These are phyloP conservation scores for Ceratobasidium sp. DNA, from an alignment of 1,284 basidiomycete species.

Conservation along the genomic window DNA sequence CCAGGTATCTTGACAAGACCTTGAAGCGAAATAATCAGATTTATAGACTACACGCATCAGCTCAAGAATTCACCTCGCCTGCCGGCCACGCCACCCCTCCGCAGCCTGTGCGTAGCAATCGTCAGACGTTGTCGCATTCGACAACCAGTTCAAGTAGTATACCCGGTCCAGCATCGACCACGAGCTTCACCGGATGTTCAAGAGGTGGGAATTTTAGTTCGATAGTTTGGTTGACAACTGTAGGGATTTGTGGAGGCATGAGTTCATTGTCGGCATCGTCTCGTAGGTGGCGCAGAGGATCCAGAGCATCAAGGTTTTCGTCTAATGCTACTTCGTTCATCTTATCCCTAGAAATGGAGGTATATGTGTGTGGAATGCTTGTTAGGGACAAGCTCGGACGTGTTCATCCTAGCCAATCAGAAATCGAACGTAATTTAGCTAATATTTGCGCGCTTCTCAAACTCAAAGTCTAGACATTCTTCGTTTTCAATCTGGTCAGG, in stretches of 20 bases:
- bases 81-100: slow-evolving; percentile 94
- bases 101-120: slow-evolving; percentile 84
- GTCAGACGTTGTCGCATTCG: slow-evolving; percentile 59
- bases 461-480: background rate
- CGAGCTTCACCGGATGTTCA: slow-evolving; percentile 27
- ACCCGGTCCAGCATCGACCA: slow-evolving; percentile 38
- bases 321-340: slow-evolving; percentile 57
- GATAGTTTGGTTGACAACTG: slow-evolving; percentile 20
- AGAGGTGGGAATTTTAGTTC: slow-evolving; percentile 39
- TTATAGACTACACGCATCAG: slow-evolving; percentile 48
- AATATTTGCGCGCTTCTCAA: background rate
- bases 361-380: background rate
- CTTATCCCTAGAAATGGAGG: background rate
- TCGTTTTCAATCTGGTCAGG: too few species aligned
- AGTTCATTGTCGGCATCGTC: slow-evolving; percentile 54
- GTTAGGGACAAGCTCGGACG: background rate
- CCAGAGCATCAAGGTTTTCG: slow-evolving; percentile 66
- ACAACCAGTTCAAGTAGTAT: slow-evolving; percentile 45
- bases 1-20: slow-evolving; percentile 81
- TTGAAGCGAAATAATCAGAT: slow-evolving; percentile 53
- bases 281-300: slow-evolving; percentile 74
- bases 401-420: background rate
- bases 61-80: slow-evolving; percentile 73
- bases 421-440: background rate
- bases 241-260: slow-evolving; percentile 58